phyloP scores from a whole-genome alignment of 306 rosid species.

The Neltuma alba region DNA sequence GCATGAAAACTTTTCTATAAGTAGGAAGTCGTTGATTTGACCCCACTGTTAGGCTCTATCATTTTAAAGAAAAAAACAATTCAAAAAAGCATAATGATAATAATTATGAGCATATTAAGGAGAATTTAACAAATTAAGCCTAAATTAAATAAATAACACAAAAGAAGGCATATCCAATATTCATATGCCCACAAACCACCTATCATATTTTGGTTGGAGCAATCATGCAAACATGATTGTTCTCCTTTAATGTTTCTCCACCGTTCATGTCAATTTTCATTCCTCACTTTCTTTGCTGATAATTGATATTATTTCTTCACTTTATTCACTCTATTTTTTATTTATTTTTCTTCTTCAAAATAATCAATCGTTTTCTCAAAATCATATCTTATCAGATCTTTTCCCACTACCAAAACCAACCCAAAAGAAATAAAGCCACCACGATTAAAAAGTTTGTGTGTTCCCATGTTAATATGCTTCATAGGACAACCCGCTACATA shows the following conservation, averaged over 20 bases:
- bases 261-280: conserved; percentile 38
- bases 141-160: neutral
- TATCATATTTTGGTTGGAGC: neutral
- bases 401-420: conserved; percentile 21
- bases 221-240: conserved; percentile 14
- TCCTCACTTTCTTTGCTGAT: conserved; percentile 15
- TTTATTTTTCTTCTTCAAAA: neutral
- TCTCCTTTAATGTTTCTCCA: conserved; percentile 13
- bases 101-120: too few relatives aligned
- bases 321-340: neutral
- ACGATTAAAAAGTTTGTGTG: neutral
- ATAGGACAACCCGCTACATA: neutral
- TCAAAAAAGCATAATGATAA: too few relatives aligned
- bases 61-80: too few relatives aligned
- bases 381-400: conserved; percentile 59
- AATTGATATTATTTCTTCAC: conserved; percentile 15
- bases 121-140: neutral
- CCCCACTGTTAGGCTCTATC: too few relatives aligned
- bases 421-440: conserved; percentile 18
- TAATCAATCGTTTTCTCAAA: conserved; percentile 27
- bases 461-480: neutral
- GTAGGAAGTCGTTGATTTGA: too few relatives aligned
- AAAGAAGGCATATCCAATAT: conserved; percentile 10
- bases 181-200: conserved; percentile 18
- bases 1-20: too few relatives aligned